Evolutionary conservation across 371 early-diverging fungal genomes (phyloP), one percentile per base, ranked within the genome.

Genomic region (Umbelopsis sp.): DNA sequence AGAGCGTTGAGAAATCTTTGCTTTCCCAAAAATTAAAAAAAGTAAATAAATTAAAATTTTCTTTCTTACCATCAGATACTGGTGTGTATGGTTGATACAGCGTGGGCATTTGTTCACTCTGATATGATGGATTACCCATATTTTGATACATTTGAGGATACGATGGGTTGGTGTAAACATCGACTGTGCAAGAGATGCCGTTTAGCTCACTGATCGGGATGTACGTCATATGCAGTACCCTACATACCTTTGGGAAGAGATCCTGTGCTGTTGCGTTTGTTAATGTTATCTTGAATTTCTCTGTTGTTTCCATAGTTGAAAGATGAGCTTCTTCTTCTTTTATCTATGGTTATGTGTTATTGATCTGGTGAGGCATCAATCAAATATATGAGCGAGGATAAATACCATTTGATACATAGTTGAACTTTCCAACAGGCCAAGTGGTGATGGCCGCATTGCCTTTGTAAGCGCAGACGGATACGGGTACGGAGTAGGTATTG

Each of bases 241-340:
- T 3, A 57, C 57, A 7, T n/a, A 57, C 57, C 57, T 16, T 29
- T 57, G 14, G 57, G 57, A 29, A 57, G 29, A 4, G 57, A 57
- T 35, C 57, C 57, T 3, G 57, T 57, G 16, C 57, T 57, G 5
- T 57, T 57, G 4, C 57, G 11, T 18, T 57, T 57, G 35, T 57
- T 57, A 35, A 57, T 57, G 18, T 3, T 57, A 57, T 57, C 57
- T 57, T 57, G 57, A 29, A 18, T 18, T 32, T 57, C 57, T 35
- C 35, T 57, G 18, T 35, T 24, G 14, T 57, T 35, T 10, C 57
- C 35, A n/a, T 35, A 57, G 35, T 57, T 57, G 35, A 57, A 57
- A 16, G 35, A 35, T 4, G 57, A 57, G 9, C 16, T 35, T 35
- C 57, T 57, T 35, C 57, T 57, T 35, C 35, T 24, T 8, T 57